Conservation (phyloP, 2,329 filamentous ascomycete genomes). For the Byssochlamys sp. region DNA sequence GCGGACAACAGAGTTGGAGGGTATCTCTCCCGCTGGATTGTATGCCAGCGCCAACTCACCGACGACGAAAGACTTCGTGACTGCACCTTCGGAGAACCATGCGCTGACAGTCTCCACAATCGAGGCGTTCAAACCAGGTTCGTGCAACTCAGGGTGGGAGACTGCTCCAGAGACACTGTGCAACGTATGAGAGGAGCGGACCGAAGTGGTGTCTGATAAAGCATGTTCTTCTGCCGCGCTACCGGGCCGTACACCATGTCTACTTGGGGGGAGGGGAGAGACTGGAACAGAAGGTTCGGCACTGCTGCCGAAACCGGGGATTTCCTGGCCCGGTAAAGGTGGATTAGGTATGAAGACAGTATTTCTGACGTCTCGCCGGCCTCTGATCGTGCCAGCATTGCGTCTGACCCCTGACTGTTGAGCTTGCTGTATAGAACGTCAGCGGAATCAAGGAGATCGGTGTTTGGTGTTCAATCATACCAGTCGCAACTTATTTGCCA, state of each 20-base stretch:
- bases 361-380: constrained; percentile 82
- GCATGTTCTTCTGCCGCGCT: constrained; percentile 54
- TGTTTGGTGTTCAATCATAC: constrained; percentile 17
- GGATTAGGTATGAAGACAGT: constrained; percentile 66
- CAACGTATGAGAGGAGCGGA: constrained; percentile 76
- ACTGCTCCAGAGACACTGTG: constrained; percentile 57
- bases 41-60: constrained; percentile 86
- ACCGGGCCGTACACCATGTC: constrained; percentile 40
- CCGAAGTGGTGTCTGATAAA: constrained; percentile 79
- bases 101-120: constrained; percentile 87
- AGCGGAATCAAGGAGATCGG: constrained; percentile 5
- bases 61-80: constrained; percentile 64
- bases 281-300: constrained; percentile 19
- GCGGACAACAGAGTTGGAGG: constrained; percentile 54
- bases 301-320: constrained; percentile 16
- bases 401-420: constrained; percentile 49
- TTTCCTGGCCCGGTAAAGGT: constrained; percentile 26
- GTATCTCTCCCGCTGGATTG: constrained; percentile 40
- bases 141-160: constrained; percentile 71
- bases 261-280: constrained; percentile 27
- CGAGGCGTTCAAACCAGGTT: constrained; percentile 73
- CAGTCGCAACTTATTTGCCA: constrained; percentile 40
- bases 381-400: constrained; percentile 67
- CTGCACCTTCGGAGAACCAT: constrained; percentile 63
- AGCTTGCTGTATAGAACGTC: constrained; percentile 28